Percentiles rank a stretch among this genome's conserved stretches.
Conservation (phyloP, 2,329 filamentous ascomycete genomes). For the Aspergillus aculeatus region DNA sequence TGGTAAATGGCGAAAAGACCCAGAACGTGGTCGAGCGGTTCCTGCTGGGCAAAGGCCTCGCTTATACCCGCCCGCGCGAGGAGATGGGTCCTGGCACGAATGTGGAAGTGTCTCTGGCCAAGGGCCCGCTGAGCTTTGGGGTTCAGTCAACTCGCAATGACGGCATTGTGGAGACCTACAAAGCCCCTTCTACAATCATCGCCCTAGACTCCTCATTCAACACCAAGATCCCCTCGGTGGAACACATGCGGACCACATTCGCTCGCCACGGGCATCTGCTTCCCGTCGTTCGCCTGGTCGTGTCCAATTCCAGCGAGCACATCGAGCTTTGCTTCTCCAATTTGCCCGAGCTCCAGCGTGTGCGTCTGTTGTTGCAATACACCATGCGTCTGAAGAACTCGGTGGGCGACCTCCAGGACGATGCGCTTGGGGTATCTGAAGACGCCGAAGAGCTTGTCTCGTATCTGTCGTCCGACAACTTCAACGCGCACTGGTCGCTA, state of each 20-base stretch:
- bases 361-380: constrained; percentile 37
- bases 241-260: constrained; percentile 40
- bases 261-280: constrained; percentile 36
- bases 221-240: constrained; percentile 38
- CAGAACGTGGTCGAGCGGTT: constrained; percentile 44
- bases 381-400: constrained; percentile 32
- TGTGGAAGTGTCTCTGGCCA: constrained; percentile 38
- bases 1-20: constrained; percentile 36
- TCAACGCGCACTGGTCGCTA: constrained; percentile 39
- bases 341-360: constrained; percentile 31
- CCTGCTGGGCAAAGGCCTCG: constrained; percentile 42
- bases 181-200: constrained; percentile 41
- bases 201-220: constrained; percentile 46
- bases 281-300: constrained; percentile 45
- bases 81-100: constrained; percentile 33
- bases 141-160: constrained; percentile 34
- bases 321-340: constrained; percentile 45
- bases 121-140: constrained; percentile 36
- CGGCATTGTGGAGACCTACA: constrained; percentile 32
- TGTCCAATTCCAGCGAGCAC: constrained; percentile 49
- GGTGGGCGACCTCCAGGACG: constrained; percentile 44
- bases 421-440: constrained; percentile 42
- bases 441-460: constrained; percentile 39
- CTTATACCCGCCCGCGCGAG: constrained; percentile 28
- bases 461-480: constrained; percentile 36